Conservation (phyloP, 768 basidiomycete species). For the Podaxis sp. region DNA sequence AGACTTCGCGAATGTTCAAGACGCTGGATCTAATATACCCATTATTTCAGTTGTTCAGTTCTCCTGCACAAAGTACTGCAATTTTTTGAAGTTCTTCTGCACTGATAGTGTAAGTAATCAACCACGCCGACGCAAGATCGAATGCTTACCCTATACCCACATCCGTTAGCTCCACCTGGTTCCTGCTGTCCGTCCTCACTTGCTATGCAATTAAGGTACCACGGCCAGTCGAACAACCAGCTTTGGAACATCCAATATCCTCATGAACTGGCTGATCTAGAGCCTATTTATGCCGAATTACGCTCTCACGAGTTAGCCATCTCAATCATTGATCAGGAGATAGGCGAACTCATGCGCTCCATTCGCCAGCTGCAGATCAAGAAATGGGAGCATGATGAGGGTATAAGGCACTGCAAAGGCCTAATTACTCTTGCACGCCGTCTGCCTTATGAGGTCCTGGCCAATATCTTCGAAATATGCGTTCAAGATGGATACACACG, state of each 20-base stretch:
- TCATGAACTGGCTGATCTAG: conserved; percentile 15
- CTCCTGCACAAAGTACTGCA: background rate
- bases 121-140: too few relatives aligned
- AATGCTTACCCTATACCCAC: background rate
- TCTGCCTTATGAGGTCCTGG: conserved; percentile 51
- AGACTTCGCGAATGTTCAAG: background rate
- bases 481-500: conserved; percentile 46
- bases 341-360: conserved; percentile 32
- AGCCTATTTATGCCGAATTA: conserved; percentile 19
- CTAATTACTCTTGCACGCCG: conserved; percentile 52
- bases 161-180: background rate
- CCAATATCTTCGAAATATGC: conserved; percentile 49
- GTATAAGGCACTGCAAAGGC: conserved; percentile 40
- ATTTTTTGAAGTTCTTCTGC: background rate
- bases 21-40: background rate
- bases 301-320: conserved; percentile 38
- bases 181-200: background rate
- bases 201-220: background rate
- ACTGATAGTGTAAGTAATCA: background rate
- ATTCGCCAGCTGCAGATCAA: conserved; percentile 39
- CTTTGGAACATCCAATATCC: background rate
- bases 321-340: conserved; percentile 35
- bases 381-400: conserved; percentile 36
- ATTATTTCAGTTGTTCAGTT: background rate
- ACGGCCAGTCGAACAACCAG: background rate